Percentiles rank a stretch among this genome's conserved stretches.
Conservation (phyloP, 2,329 filamentous ascomycete genomes). For the Scorias spongiosa region DNA sequence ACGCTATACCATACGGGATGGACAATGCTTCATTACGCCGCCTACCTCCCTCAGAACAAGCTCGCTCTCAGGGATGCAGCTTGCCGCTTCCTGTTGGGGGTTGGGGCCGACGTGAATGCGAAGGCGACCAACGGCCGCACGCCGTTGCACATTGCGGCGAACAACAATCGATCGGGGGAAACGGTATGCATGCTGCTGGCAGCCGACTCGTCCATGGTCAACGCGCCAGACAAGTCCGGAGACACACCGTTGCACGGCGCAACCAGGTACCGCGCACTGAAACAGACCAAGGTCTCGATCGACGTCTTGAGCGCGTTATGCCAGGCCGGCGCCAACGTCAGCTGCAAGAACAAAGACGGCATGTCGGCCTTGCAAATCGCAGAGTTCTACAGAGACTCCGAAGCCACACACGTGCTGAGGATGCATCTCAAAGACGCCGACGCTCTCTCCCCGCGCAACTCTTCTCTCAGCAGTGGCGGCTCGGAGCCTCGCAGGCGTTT, state of each 20-base stretch:
- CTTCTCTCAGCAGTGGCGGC: background rate
- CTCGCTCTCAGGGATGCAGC: background rate
- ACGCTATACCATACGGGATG: background rate
- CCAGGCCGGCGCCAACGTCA: background rate
- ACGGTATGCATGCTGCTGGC: background rate
- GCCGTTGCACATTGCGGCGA: background rate
- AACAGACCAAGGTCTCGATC: background rate
- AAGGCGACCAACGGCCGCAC: background rate
- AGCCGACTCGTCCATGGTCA: background rate
- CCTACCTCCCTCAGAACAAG: background rate
- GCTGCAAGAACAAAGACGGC: background rate
- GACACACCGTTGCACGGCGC: background rate
- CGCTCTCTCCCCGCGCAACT: background rate
- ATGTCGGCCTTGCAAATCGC: background rate
- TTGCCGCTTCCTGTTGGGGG: background rate
- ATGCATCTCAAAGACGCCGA: background rate
- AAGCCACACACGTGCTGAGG: background rate
- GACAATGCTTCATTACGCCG: background rate
- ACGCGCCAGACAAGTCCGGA: background rate
- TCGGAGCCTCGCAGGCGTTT: background rate
- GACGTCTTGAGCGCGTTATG: background rate
- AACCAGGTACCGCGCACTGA: background rate
- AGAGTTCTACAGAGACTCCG: background rate
- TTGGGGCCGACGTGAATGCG: background rate
- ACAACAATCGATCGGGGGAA: background rate